phyloP scores from a whole-genome alignment of 345 rosid genomes.

The Populus ilicifolia region DNA sequence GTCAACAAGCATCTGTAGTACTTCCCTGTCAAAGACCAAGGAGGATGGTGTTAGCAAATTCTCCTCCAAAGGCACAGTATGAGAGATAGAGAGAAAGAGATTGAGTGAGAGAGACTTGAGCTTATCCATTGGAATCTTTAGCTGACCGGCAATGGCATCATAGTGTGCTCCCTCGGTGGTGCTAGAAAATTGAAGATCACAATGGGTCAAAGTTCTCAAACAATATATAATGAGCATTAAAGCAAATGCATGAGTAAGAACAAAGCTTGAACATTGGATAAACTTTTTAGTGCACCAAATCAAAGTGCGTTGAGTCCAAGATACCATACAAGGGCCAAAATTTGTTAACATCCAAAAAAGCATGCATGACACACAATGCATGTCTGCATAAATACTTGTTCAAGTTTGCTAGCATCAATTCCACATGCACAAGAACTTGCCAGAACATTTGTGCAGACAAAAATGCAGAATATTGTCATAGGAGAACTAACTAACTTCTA shows the following conservation, averaged over 20 bases:
- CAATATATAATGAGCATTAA: background rate
- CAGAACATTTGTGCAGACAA: background rate
- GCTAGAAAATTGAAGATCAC: slow-evolving; percentile 30
- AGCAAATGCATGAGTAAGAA: background rate
- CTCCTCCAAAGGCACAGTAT: background rate
- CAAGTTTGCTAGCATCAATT: background rate
- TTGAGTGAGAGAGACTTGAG: slow-evolving; percentile 47
- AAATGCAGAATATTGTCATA: background rate
- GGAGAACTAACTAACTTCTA: too few relatives aligned
- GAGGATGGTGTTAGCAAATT: background rate
- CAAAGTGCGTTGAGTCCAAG: background rate
- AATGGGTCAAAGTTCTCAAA: background rate
- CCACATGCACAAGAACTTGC: background rate
- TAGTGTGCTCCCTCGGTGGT: slow-evolving; percentile 52
- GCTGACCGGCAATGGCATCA: slow-evolving; percentile 50
- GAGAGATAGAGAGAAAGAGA: slow-evolving; percentile 17
- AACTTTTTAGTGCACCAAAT: background rate
- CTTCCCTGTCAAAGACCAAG: slow-evolving; percentile 54
- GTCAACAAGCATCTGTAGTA: slow-evolving; percentile 44
- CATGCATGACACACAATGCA: background rate
- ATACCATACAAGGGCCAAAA: background rate
- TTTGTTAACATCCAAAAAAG: background rate
- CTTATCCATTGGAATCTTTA: slow-evolving; percentile 52
- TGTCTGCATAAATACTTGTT: background rate
- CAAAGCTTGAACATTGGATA: background rate